These are phyloP conservation scores for Macrophomina pseudophaseolina DNA, from an alignment of 2,329 filamentous ascomycete genomes.

Conservation along the genomic window DNA sequence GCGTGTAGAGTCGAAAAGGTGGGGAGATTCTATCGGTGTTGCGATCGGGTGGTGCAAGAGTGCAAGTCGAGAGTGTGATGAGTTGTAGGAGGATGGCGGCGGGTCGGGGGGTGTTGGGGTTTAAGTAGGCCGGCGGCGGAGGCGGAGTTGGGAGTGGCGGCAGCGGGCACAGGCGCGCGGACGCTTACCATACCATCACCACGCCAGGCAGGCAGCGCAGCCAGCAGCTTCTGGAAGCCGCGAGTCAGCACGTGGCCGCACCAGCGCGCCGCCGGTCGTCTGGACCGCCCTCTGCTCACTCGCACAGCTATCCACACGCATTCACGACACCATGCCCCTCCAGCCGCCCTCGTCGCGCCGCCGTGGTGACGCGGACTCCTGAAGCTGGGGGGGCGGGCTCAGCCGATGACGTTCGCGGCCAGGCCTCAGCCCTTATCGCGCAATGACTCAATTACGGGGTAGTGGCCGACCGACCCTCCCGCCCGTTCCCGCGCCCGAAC, in stretches of 20 bases:
- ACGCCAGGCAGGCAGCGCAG: constrained; percentile 14
- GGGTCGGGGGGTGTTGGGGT: constrained; percentile 33
- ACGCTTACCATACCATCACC: constrained; percentile 1
- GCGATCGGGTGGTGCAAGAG: constrained; percentile 25
- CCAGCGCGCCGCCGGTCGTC: background rate
- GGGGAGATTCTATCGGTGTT: constrained; percentile 25
- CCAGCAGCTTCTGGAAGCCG: constrained; percentile 24
- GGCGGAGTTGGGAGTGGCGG: constrained; percentile 41
- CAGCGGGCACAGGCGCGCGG: constrained; percentile 22
- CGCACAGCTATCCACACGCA: background rate
- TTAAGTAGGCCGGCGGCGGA: constrained; percentile 38
- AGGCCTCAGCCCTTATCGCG: constrained; percentile 14
- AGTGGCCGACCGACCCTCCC: constrained; percentile 1
- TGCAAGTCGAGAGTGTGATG: constrained; percentile 21
- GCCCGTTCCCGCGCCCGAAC: background rate
- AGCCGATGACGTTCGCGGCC: constrained; percentile 25
- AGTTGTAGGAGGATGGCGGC: constrained; percentile 27
- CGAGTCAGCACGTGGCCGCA: background rate
- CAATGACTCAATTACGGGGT: constrained; percentile 18
- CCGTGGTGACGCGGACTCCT: background rate
- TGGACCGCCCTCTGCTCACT: too few relatives aligned
- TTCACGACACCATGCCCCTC: background rate
- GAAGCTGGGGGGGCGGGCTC: constrained; percentile 9
- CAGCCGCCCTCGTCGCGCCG: background rate
- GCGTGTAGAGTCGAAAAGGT: background rate